Percentiles rank a stretch among this genome's conserved stretches.
Conservation (phyloP, 202 grass and related monocot species). For the Zizania palustris region DNA sequence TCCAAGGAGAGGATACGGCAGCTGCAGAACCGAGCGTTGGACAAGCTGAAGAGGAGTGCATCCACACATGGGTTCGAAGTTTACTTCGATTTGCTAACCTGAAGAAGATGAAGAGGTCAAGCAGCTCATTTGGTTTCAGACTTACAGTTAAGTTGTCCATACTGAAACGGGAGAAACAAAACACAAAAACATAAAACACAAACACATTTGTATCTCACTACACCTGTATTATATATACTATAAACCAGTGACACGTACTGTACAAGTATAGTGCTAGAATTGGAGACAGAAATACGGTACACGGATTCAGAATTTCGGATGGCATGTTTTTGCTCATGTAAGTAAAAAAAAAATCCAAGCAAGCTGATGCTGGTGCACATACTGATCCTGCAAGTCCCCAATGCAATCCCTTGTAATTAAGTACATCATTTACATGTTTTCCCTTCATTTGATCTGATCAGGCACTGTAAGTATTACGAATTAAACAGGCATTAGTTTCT, state of each 20-base stretch:
- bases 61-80: slow-evolving; percentile 58
- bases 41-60: slow-evolving; percentile 61
- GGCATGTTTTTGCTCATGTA: slow-evolving; percentile 29
- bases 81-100: slow-evolving; percentile 53
- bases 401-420: not conserved
- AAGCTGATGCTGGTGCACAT: slow-evolving; percentile 15
- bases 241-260: slow-evolving; percentile 13
- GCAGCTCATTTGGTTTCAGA: not conserved
- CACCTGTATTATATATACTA: slow-evolving; percentile 15
- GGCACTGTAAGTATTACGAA: not conserved
- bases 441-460: not conserved
- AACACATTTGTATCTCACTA: slow-evolving; percentile 25
- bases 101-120: not conserved
- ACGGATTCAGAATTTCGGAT: not conserved
- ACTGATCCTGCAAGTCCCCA: not conserved
- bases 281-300: not conserved
- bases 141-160: slow-evolving; percentile 30
- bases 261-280: slow-evolving; percentile 15
- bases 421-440: not conserved
- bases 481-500: not conserved
- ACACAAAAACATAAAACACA: not conserved
- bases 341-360: slow-evolving; percentile 4
- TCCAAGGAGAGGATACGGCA: slow-evolving; percentile 92
- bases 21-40: slow-evolving; percentile 69
- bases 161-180: not conserved